phyloP scores from a whole-genome alignment of 192 early-diverging fungal genomes.

The Entomortierella beljakovae region DNA sequence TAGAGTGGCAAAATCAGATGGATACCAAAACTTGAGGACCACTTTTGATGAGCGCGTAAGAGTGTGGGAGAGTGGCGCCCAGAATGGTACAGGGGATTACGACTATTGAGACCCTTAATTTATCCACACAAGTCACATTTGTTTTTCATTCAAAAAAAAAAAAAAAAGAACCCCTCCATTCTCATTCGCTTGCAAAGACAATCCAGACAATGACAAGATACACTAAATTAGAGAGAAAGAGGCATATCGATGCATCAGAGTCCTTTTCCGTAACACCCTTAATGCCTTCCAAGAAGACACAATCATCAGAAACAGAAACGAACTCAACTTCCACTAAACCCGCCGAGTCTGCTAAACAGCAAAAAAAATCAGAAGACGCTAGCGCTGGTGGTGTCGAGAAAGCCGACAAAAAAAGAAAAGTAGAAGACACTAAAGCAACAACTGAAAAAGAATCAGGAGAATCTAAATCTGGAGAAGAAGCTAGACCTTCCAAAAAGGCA shows the following conservation, averaged over 20 bases:
- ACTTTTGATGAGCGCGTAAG: conserved; percentile 19
- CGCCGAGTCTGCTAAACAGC: not conserved
- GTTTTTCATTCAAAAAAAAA: conserved; percentile 11
- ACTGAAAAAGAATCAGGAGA: conserved; percentile 7
- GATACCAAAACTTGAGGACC: not conserved
- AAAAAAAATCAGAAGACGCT: not conserved
- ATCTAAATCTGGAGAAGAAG: conserved; percentile 1
- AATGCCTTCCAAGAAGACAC: conserved; percentile 35
- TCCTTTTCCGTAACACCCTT: conserved; percentile 51
- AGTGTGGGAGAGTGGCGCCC: conserved; percentile 24
- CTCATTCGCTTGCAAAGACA: conserved; percentile 18
- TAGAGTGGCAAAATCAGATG: not conserved
- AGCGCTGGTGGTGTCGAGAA: conserved; percentile 8
- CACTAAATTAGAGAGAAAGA: conserved; percentile 59
- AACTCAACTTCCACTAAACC: not conserved
- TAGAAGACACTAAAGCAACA: not conserved
- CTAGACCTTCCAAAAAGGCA: conserved; percentile 16
- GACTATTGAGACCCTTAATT: conserved; percentile 12
- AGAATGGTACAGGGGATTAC: conserved; percentile 38
- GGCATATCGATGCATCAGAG: conserved; percentile 51
- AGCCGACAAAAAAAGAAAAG: conserved; percentile 28
- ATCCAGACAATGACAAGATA: conserved; percentile 64
- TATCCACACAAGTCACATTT: conserved; percentile 6
- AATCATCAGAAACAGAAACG: conserved; percentile 5
- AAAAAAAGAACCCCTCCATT: not conserved